These are phyloP conservation scores for Candida patagonica DNA, from an alignment of 805 yeast genomes.

Conservation along the genomic window DNA sequence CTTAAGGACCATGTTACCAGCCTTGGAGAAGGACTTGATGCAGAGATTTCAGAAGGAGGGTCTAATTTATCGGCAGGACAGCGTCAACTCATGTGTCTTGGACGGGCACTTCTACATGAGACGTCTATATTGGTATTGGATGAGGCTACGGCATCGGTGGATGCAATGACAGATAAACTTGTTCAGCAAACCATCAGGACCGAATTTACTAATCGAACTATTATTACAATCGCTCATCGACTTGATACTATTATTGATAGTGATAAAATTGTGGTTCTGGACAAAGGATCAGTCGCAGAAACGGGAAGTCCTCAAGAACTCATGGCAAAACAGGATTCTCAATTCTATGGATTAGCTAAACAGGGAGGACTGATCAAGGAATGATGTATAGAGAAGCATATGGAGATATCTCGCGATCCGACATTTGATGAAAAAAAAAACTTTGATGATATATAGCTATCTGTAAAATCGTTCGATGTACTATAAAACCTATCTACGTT, in stretches of 20 bases:
- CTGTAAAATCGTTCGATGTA: too few species aligned
- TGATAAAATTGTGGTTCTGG: slow-evolving; percentile 64
- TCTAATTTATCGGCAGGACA: slow-evolving; percentile 75
- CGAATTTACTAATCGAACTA: slow-evolving; percentile 60
- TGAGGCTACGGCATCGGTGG: slow-evolving; percentile 77
- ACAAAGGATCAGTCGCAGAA: slow-evolving; percentile 58
- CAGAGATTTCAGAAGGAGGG: slow-evolving; percentile 59
- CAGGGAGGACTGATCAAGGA: slow-evolving; percentile 55
- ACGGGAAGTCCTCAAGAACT: slow-evolving; percentile 61
- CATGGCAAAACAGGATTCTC: slow-evolving; percentile 53
- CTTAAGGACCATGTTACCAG: slow-evolving; percentile 41
- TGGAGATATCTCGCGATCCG: background rate
- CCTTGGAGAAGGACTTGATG: slow-evolving; percentile 40
- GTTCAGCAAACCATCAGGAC: slow-evolving; percentile 67
- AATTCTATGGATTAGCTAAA: slow-evolving; percentile 72
- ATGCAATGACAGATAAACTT: slow-evolving; percentile 65
- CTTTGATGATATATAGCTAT: too few species aligned
- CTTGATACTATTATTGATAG: slow-evolving; percentile 73
- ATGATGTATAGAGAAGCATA: background rate
- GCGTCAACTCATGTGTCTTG: slow-evolving; percentile 68
- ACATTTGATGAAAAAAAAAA: too few species aligned
- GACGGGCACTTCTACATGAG: slow-evolving; percentile 63
- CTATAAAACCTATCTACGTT: too few species aligned
- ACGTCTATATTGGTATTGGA: slow-evolving; percentile 65
- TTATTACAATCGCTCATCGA: slow-evolving; percentile 78